Conservation (phyloP, 2,329 filamentous ascomycete genomes). For the Trichoderma breve region DNA sequence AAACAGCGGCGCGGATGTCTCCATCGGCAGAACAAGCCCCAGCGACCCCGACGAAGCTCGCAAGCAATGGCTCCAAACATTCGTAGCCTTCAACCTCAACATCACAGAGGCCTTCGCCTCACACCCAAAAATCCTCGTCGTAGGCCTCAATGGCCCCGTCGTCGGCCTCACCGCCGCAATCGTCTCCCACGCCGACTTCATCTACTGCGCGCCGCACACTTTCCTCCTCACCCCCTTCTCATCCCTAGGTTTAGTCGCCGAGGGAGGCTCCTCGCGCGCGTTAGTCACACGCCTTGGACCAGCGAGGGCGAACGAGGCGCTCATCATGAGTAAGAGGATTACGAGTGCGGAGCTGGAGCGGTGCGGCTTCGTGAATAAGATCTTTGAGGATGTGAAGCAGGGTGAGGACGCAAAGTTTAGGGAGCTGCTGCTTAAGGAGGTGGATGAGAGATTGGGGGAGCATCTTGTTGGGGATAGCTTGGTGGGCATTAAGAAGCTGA, state of each 20-base stretch:
- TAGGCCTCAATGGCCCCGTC: slow-evolving; percentile 87
- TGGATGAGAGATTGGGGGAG: slow-evolving; percentile 74
- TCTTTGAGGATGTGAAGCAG: slow-evolving; percentile 59
- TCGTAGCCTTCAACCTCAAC: slow-evolving; percentile 85
- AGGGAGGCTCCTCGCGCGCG: slow-evolving; percentile 76
- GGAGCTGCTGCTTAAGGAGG: slow-evolving; percentile 69
- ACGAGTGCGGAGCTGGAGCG: slow-evolving; percentile 68
- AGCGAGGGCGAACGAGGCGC: slow-evolving; percentile 82
- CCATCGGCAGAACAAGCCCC: slow-evolving; percentile 47
- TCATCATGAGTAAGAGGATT: slow-evolving; percentile 85
- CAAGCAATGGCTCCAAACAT: slow-evolving; percentile 62
- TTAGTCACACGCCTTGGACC: slow-evolving; percentile 80
- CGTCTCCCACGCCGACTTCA: slow-evolving; percentile 81
- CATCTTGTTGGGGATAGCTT: slow-evolving; percentile 80
- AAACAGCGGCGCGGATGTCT: slow-evolving; percentile 74
- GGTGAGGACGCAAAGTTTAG: slow-evolving; percentile 69
- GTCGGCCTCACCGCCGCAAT: slow-evolving; percentile 86
- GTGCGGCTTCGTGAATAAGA: slow-evolving; percentile 81
- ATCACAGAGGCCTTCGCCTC: slow-evolving; percentile 86
- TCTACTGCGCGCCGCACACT: slow-evolving; percentile 78
- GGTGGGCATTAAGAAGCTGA: slow-evolving; percentile 79
- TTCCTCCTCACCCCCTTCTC: slow-evolving; percentile 92
- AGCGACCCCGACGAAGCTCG: slow-evolving; percentile 40
- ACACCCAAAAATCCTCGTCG: slow-evolving; percentile 90
- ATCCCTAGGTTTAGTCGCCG: slow-evolving; percentile 83